Conservation (phyloP, 169 alveolate genomes). For the Eimeria sp. region DNA sequence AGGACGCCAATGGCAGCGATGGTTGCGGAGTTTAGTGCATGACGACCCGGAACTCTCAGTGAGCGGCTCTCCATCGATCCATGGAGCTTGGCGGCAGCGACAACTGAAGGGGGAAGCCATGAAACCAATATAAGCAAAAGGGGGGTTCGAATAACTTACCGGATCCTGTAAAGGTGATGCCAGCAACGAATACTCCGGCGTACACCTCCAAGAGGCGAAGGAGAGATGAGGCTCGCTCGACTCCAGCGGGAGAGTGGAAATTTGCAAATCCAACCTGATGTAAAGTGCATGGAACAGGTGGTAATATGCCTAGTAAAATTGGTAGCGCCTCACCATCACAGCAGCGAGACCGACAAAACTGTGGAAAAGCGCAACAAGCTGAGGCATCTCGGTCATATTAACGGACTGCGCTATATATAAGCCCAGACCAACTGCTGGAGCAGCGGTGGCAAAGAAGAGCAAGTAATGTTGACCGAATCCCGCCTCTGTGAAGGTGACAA, state of each 20-base stretch:
- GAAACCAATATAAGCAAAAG: not conserved
- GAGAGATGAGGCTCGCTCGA: conserved; percentile 20
- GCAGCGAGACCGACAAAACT: conserved; percentile 98
- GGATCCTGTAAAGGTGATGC: conserved; percentile 96
- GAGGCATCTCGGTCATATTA: conserved; percentile 90
- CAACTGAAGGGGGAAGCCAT: conserved; percentile 83
- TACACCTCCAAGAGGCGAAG: conserved; percentile 81
- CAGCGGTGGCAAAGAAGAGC: conserved; percentile 74
- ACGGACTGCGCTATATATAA: conserved; percentile 75
- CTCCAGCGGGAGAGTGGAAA: conserved; percentile 80
- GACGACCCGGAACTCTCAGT: conserved; percentile 90
- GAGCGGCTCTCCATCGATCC: conserved; percentile 92
- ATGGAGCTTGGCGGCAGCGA: conserved; percentile 96
- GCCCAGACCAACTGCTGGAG: conserved; percentile 84
- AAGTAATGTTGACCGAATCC: conserved; percentile 85
- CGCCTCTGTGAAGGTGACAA: conserved; percentile 84
- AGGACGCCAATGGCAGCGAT: conserved; percentile 69
- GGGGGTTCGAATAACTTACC: conserved; percentile 9
- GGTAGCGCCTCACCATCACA: conserved; percentile 91
- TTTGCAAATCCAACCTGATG: conserved; percentile 82
- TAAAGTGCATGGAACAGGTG: not conserved
- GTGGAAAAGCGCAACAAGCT: conserved; percentile 97
- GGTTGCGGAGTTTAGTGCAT: conserved; percentile 81
- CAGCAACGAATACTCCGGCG: conserved; percentile 95
- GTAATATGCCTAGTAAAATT: conserved; percentile 53